Percentiles rank a stretch among this genome's conserved stretches.
Conservation (phyloP, 2,329 filamentous ascomycete genomes). For the Cadophora sp. region DNA sequence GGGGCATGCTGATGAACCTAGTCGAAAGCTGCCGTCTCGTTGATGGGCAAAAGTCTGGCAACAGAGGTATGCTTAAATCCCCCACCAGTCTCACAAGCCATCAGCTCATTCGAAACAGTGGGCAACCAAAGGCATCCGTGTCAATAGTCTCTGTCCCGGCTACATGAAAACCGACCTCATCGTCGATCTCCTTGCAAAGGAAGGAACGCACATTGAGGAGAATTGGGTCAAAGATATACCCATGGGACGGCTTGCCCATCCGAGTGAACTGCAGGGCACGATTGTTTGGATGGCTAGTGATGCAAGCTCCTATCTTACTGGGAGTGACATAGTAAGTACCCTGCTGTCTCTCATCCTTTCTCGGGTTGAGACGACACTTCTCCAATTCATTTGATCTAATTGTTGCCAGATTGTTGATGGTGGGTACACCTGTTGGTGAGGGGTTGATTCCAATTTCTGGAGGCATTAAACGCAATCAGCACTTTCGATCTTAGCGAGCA, state of each 20-base stretch:
- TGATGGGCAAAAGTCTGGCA: conserved; percentile 64
- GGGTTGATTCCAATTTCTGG: neutral
- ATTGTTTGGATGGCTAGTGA: conserved; percentile 41
- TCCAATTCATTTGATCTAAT: neutral
- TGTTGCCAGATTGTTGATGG: conserved; percentile 7
- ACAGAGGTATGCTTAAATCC: conserved; percentile 45
- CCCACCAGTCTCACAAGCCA: neutral
- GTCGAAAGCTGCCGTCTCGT: conserved; percentile 66
- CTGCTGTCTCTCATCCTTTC: neutral
- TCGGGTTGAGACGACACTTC: neutral
- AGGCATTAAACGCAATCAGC: neutral
- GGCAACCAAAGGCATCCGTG: conserved; percentile 66
- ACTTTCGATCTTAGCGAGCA: neutral
- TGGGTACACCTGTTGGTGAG: conserved; percentile 12
- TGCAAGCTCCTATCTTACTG: conserved; percentile 37
- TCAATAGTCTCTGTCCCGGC: conserved; percentile 71
- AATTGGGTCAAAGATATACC: conserved; percentile 48
- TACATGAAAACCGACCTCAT: conserved; percentile 51
- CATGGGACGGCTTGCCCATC: conserved; percentile 46
- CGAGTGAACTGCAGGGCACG: conserved; percentile 48
- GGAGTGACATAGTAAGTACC: conserved; percentile 37
- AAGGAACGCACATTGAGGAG: conserved; percentile 47
- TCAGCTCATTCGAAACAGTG: conserved; percentile 50
- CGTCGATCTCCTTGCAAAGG: conserved; percentile 43
- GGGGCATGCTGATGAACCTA: conserved; percentile 21